Evolutionary conservation across 192 early-diverging fungal species (phyloP).

Genomic region (Umbelopsis sp.): DNA sequence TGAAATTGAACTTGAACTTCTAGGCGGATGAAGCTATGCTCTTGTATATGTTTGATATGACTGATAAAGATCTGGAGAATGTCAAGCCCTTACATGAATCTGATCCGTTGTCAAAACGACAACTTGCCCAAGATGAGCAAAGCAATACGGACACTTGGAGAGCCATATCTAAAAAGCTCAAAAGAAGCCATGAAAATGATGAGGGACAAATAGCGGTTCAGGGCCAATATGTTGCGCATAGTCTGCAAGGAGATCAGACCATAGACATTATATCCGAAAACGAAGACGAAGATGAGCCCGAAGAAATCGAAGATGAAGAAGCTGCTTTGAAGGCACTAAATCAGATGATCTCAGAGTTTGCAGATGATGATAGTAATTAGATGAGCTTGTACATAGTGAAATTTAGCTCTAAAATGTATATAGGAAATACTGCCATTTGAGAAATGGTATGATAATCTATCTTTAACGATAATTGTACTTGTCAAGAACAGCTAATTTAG

Average conservation of each 20-base stretch:
- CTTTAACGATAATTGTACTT: too few relatives aligned
- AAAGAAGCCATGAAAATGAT: neutral
- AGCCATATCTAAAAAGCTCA: neutral
- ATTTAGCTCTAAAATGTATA: too few relatives aligned
- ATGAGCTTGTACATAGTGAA: too few relatives aligned
- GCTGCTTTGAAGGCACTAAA: neutral
- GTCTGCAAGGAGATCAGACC: too few relatives aligned
- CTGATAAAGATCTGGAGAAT: constrained; percentile 1
- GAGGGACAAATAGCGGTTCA: neutral
- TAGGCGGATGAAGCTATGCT: neutral
- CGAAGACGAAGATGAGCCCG: constrained; percentile 4
- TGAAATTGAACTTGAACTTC: neutral
- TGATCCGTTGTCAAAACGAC: neutral
- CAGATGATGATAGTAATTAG: neutral
- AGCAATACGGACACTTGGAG: neutral
- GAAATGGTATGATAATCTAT: too few relatives aligned
- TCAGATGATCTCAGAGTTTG: constrained; percentile 10
- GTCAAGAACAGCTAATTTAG: too few relatives aligned
- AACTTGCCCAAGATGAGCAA: neutral
- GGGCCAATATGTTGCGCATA: neutral
- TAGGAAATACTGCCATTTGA: too few relatives aligned
- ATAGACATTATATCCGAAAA: neutral
- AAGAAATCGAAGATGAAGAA: constrained; percentile 7
- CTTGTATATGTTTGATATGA: neutral
- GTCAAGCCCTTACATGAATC: neutral